Evolutionary conservation across 352 stramenopile genomes (phyloP).

Genomic region (Elongisporangium senticosum): DNA sequence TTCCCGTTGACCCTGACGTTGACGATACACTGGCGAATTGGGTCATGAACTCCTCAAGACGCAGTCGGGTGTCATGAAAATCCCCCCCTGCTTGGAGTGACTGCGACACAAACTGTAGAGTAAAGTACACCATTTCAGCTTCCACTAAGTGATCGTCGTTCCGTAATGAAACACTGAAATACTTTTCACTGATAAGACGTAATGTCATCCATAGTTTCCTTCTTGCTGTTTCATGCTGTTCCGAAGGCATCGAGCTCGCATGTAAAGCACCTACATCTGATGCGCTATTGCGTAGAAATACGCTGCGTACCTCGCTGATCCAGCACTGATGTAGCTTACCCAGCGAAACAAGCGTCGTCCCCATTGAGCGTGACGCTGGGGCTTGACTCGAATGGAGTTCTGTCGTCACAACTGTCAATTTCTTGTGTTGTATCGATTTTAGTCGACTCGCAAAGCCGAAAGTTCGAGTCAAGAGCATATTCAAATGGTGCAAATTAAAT

Average conservation of each 20-base stretch:
- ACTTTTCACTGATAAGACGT: conserved; percentile 47
- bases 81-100: conserved; percentile 13
- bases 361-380: neutral
- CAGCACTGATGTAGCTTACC: conserved; percentile 60
- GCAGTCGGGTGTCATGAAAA: conserved; percentile 19
- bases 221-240: conserved; percentile 10
- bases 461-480: conserved; percentile 26
- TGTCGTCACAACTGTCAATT: conserved; percentile 9
- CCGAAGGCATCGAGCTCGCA: neutral
- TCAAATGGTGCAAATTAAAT: conserved; percentile 56
- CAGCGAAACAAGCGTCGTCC: conserved; percentile 34
- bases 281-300: conserved; percentile 33
- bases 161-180: conserved; percentile 53
- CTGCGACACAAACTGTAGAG: conserved; percentile 21
- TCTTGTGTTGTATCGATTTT: neutral
- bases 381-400: neutral
- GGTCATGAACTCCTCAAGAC: conserved; percentile 9
- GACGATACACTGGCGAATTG: conserved; percentile 2
- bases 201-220: conserved; percentile 27
- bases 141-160: conserved; percentile 19
- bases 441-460: conserved; percentile 21
- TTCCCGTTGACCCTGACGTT: neutral
- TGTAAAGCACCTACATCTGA: neutral
- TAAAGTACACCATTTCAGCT: conserved; percentile 37
- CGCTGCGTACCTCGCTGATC: conserved; percentile 39